Percentiles rank a stretch among this genome's conserved stretches.
Evolutionary conservation across 2,329 filamentous ascomycete species (phyloP).

Genomic region (Hymenotorrendiella dingleyae): DNA sequence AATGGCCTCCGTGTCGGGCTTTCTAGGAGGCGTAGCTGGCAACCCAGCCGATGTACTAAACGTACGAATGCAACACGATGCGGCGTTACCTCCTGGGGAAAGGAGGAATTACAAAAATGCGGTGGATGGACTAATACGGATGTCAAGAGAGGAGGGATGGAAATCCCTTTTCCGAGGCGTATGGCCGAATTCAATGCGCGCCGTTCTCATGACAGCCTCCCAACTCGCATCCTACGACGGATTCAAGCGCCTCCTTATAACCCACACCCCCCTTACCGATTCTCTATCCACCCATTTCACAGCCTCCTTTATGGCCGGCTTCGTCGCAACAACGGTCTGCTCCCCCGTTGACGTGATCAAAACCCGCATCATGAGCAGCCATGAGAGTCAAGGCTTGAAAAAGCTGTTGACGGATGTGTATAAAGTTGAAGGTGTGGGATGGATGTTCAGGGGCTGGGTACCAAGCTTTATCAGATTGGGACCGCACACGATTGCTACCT

Average conservation of each 20-base stretch:
- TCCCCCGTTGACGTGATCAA: slow-evolving; percentile 86
- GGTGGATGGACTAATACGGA: slow-evolving; percentile 76
- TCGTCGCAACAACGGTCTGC: slow-evolving; percentile 79
- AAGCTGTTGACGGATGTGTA: slow-evolving; percentile 62
- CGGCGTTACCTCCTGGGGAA: slow-evolving; percentile 65
- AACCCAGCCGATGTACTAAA: slow-evolving; percentile 97
- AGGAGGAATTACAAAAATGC: slow-evolving; percentile 87
- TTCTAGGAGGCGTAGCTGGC: slow-evolving; percentile 81
- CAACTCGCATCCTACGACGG: slow-evolving; percentile 82
- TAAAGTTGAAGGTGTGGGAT: slow-evolving; percentile 63
- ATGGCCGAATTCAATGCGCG: slow-evolving; percentile 74
- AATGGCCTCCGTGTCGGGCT: slow-evolving; percentile 77
- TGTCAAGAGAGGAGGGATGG: slow-evolving; percentile 79
- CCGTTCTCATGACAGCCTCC: slow-evolving; percentile 80
- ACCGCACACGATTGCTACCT: slow-evolving; percentile 81
- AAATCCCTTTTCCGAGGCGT: slow-evolving; percentile 76
- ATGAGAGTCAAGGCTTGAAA: slow-evolving; percentile 47
- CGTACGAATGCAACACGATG: slow-evolving; percentile 95
- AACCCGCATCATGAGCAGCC: slow-evolving; percentile 75
- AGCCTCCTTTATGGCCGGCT: slow-evolving; percentile 70
- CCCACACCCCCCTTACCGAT: slow-evolving; percentile 59
- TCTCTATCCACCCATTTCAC: slow-evolving; percentile 72
- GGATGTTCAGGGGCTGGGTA: slow-evolving; percentile 90
- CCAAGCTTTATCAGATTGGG: slow-evolving; percentile 65
- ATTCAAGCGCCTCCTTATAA: slow-evolving; percentile 66